These are phyloP conservation scores for Acanthamoeba comandoni DNA, from an alignment of 208 protist genomes.

Conservation along the genomic window DNA sequence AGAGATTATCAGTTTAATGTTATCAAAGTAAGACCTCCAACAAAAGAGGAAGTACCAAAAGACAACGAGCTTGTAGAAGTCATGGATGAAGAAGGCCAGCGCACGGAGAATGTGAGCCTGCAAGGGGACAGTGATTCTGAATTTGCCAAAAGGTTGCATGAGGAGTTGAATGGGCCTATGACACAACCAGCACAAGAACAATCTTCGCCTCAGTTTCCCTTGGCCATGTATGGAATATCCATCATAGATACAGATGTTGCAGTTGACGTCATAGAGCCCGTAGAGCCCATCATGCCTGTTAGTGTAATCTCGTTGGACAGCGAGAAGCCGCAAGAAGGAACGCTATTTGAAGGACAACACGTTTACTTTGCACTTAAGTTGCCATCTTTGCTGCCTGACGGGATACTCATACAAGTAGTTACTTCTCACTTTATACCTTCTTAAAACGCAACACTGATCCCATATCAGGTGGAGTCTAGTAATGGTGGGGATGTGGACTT, in stretches of 20 bases:
- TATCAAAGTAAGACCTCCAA: neutral
- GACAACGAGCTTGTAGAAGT: too few relatives aligned
- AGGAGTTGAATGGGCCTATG: neutral
- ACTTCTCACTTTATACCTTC: too few relatives aligned
- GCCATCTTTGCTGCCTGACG: too few relatives aligned
- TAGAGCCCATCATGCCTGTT: neutral
- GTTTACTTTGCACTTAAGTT: too few relatives aligned
- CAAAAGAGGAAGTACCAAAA: too few relatives aligned
- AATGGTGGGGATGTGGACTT: too few relatives aligned
- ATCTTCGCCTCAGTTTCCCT: slow-evolving; percentile 3
- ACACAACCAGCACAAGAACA: too few relatives aligned
- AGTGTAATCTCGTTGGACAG: neutral
- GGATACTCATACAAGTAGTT: too few relatives aligned
- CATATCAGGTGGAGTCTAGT: too few relatives aligned
- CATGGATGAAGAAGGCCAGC: neutral
- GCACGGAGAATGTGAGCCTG: neutral
- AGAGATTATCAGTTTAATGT: neutral
- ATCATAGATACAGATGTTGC: slow-evolving; percentile 10
- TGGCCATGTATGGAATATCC: neutral
- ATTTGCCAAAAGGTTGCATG: neutral
- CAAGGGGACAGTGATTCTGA: slow-evolving; percentile 12
- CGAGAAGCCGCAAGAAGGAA: too few relatives aligned
- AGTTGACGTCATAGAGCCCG: slow-evolving; percentile 1
- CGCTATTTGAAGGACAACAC: too few relatives aligned
- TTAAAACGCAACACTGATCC: too few relatives aligned